phyloP scores from a whole-genome alignment of 352 stramenopile genomes.

The Pythium phragmiticola region DNA sequence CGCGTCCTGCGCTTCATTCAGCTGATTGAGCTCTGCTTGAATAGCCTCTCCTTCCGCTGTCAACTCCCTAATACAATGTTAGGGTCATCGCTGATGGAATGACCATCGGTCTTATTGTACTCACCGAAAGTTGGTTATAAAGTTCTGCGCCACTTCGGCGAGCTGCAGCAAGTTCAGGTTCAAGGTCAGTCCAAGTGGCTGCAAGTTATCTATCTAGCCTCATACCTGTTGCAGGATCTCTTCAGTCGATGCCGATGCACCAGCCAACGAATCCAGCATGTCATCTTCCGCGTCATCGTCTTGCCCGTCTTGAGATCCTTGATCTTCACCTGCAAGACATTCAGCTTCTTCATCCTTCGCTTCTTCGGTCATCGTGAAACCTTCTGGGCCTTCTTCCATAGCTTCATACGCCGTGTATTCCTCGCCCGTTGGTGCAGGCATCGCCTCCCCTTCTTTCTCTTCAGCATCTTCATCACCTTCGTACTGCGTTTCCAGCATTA shows the following conservation, averaged over 20 bases:
- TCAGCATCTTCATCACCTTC: conserved; percentile 14
- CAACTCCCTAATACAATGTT: conserved; percentile 35
- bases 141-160: conserved; percentile 23
- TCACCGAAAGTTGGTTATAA: conserved; percentile 28
- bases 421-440: background rate
- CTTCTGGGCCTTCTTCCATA: background rate
- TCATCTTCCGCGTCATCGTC: conserved; percentile 11
- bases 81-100: background rate
- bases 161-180: conserved; percentile 18
- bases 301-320: background rate
- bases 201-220: background rate
- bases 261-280: conserved; percentile 1
- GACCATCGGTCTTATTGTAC: background rate
- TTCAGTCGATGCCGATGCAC: conserved; percentile 19
- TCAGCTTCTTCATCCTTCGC: background rate
- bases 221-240: conserved; percentile 23
- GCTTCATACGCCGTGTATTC: conserved; percentile 1
- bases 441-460: background rate
- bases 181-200: background rate
- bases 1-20: conserved; percentile 53
- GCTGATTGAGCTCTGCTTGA: conserved; percentile 57
- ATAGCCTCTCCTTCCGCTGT: conserved; percentile 53
- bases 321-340: background rate
- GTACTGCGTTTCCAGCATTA: conserved; percentile 22
- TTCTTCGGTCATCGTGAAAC: background rate